Conservation (phyloP, 352 stramenopile genomes). For the Phytophthora palmivora region DNA sequence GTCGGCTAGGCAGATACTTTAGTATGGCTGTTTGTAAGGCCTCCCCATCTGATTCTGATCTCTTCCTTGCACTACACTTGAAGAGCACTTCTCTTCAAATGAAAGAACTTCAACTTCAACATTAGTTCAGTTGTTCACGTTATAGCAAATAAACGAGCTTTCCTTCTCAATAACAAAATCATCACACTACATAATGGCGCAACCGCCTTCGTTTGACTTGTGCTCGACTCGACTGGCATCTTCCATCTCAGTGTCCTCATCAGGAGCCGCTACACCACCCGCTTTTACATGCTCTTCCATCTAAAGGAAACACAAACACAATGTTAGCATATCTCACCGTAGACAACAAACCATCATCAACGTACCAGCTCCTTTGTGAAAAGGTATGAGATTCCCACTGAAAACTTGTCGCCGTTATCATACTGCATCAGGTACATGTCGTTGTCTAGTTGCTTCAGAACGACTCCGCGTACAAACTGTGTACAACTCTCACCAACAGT, state of each 20-base stretch:
- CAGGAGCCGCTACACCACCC: slow-evolving; percentile 1
- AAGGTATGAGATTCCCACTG: slow-evolving; percentile 44
- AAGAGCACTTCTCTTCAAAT: neutral
- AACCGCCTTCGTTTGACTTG: slow-evolving; percentile 17
- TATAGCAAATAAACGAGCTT: slow-evolving; percentile 12
- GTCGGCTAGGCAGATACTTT: neutral
- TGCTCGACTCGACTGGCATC: slow-evolving; percentile 13
- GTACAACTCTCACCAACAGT: slow-evolving; percentile 39
- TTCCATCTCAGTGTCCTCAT: slow-evolving; percentile 39
- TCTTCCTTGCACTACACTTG: neutral
- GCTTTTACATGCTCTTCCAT: slow-evolving; percentile 48
- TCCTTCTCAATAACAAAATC: slow-evolving; percentile 29
- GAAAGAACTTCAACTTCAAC: slow-evolving; percentile 11
- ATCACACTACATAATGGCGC: slow-evolving; percentile 39
- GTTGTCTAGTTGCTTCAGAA: slow-evolving; percentile 49
- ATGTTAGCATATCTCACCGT: slow-evolving; percentile 6
- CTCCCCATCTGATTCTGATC: slow-evolving; percentile 13
- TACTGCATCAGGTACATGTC: slow-evolving; percentile 58
- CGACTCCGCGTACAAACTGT: slow-evolving; percentile 54
- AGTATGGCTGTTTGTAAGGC: neutral
- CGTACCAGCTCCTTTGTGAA: slow-evolving; percentile 61
- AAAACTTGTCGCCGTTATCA: slow-evolving; percentile 66
- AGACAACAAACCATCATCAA: neutral
- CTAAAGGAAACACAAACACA: slow-evolving; percentile 27
- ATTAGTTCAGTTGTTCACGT: neutral